These are phyloP conservation scores for Cryptococcus amylolentus DNA, from an alignment of 1,284 basidiomycete genomes.

Conservation along the genomic window DNA sequence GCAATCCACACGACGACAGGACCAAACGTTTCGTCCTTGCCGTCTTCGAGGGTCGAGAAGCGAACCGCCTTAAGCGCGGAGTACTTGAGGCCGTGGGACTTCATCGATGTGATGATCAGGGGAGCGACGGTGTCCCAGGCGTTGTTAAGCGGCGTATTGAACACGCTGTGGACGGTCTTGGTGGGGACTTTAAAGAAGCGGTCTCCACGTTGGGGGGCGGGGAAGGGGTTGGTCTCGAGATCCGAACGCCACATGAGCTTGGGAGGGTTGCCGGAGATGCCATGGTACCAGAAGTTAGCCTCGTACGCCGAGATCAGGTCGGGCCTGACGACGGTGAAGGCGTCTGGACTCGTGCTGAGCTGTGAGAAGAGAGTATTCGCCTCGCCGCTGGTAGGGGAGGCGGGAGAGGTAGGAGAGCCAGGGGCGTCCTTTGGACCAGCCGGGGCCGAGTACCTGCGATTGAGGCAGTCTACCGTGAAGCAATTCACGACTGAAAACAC, in stretches of 20 bases:
- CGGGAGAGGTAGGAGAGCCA: not conserved
- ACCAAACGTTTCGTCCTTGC: not conserved
- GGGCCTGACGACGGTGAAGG: not conserved
- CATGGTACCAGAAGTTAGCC: not conserved
- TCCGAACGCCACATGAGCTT: not conserved
- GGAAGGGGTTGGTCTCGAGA: not conserved
- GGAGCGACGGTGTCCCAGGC: not conserved
- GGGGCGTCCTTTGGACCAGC: no score
- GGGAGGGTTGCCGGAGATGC: not conserved
- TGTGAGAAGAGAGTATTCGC: not conserved
- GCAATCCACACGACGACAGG: not conserved
- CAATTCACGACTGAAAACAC: no score
- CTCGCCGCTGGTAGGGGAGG: not conserved
- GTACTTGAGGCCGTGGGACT: not conserved
- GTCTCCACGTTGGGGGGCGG: not conserved
- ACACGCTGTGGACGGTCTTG: not conserved
- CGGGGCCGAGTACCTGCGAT: no score
- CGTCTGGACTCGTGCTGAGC: not conserved
- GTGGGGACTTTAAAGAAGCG: not conserved
- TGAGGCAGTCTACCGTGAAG: no score
- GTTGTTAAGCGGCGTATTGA: not conserved
- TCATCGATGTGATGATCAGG: not conserved
- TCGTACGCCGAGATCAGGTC: not conserved
- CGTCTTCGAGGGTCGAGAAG: not conserved
- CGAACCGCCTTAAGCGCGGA: not conserved